A percentile compares a stretch with the other conserved stretches of the same genome.
Conservation (phyloP, 2,329 filamentous ascomycete genomes). For the Penicillium sp. region DNA sequence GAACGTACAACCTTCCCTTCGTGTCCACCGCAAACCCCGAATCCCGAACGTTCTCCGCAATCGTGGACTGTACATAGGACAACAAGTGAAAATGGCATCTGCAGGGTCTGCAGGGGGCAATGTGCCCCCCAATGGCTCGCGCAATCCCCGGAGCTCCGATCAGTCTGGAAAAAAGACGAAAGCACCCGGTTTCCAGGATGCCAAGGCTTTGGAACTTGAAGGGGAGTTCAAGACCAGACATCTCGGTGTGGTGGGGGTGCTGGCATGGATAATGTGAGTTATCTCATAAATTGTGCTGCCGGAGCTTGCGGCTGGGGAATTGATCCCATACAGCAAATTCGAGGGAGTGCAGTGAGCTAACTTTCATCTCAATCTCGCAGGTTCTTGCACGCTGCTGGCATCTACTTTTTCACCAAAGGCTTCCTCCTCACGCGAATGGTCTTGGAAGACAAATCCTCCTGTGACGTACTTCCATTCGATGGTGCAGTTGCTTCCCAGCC, state of each 20-base stretch:
- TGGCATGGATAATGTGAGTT: constrained; percentile 42
- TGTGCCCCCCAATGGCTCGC: constrained; percentile 1
- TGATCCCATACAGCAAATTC: neutral
- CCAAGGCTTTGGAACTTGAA: constrained; percentile 30
- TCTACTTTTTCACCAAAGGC: constrained; percentile 89
- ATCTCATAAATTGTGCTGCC: neutral
- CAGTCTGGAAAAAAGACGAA: constrained; percentile 5
- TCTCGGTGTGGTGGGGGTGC: constrained; percentile 34
- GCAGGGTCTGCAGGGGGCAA: constrained; percentile 1
- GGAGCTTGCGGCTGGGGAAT: neutral
- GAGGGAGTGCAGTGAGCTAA: constrained; percentile 1
- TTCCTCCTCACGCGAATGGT: constrained; percentile 86
- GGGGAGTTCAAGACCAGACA: constrained; percentile 38
- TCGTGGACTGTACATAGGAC: neutral
- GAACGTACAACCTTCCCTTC: neutral
- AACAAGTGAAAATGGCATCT: constrained; percentile 5
- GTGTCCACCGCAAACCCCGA: neutral
- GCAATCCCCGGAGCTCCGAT: neutral
- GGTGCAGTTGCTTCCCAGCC: constrained; percentile 19
- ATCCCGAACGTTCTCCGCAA: neutral
- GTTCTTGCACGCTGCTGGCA: constrained; percentile 68
- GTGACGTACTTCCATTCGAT: constrained; percentile 62
- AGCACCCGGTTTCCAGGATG: constrained; percentile 24
- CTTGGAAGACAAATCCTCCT: constrained; percentile 69
- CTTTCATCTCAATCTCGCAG: constrained; percentile 33